Conservation (phyloP, 352 stramenopile genomes). For the Globisporangium splendens region DNA sequence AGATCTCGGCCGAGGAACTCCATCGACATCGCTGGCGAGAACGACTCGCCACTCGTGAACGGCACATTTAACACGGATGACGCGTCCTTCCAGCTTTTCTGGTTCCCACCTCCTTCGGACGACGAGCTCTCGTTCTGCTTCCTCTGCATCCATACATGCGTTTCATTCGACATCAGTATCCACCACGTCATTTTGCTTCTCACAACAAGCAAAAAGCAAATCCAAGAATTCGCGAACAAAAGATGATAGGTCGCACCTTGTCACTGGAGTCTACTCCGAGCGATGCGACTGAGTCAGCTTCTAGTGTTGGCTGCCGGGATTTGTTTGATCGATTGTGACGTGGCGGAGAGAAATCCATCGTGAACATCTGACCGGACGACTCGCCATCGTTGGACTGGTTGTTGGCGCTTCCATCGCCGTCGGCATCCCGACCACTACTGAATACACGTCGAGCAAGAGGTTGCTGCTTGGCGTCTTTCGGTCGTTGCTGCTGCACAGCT, state of each 20-base stretch:
- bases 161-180: slow-evolving; percentile 6
- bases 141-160: slow-evolving; percentile 11
- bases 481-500: slow-evolving; percentile 12
- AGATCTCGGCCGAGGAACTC: slow-evolving; percentile 61
- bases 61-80: slow-evolving; percentile 20
- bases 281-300: slow-evolving; percentile 6
- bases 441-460: slow-evolving; percentile 5
- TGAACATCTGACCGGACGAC: slow-evolving; percentile 1
- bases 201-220: not conserved
- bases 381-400: slow-evolving; percentile 19
- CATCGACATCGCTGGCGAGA: slow-evolving; percentile 34
- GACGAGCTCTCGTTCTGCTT: not conserved
- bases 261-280: slow-evolving; percentile 7
- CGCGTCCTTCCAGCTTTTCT: slow-evolving; percentile 7
- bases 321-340: slow-evolving; percentile 13
- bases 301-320: slow-evolving; percentile 15
- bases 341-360: slow-evolving; percentile 19
- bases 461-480: slow-evolving; percentile 26
- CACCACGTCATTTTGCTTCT: not conserved
- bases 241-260: slow-evolving; percentile 11
- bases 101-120: not conserved
- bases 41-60: slow-evolving; percentile 22
- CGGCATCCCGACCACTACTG: not conserved
- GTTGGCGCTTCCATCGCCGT: not conserved
- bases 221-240: not conserved